phyloP scores from a whole-genome alignment of 768 basidiomycete genomes.

The Kwoniella sp. region DNA sequence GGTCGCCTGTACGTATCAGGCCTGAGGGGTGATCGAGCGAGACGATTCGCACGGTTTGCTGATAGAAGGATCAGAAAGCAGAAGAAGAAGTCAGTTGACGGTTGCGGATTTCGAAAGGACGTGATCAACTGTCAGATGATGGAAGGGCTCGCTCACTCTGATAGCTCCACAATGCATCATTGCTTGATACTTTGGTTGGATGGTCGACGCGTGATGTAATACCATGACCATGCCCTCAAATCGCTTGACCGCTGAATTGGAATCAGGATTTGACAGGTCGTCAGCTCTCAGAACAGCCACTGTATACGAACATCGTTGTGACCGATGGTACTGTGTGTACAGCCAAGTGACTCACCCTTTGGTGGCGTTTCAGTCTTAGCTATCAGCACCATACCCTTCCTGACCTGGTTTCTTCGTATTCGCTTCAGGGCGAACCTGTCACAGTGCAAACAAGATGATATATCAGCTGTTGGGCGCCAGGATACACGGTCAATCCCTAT shows the following conservation, averaged over 20 bases:
- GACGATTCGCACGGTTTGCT: conserved; percentile 87
- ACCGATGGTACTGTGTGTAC: neutral
- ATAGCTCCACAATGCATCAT: conserved; percentile 84
- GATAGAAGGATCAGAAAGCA: conserved; percentile 3
- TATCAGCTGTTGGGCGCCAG: neutral
- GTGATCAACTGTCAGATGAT: too few relatives aligned
- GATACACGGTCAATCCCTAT: neutral
- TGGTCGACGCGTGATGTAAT: conserved; percentile 63
- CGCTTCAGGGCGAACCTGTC: conserved; percentile 81
- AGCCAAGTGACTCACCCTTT: conserved; percentile 61
- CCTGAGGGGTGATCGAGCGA: conserved; percentile 80
- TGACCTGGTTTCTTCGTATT: conserved; percentile 73
- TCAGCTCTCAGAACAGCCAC: conserved; percentile 14
- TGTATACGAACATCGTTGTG: neutral
- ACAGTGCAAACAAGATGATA: neutral
- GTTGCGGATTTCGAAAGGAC: neutral
- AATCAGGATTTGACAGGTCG: neutral
- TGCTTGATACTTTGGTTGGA: conserved; percentile 89
- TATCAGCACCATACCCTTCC: conserved; percentile 94
- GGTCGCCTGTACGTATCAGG: conserved; percentile 88
- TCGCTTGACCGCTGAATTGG: conserved; percentile 66
- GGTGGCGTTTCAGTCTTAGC: conserved; percentile 77
- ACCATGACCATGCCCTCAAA: conserved; percentile 95
- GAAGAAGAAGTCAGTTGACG: too few relatives aligned
- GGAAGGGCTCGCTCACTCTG: conserved; percentile 58